Conservation (phyloP, 805 yeast genomes). For the Candida vaughaniae region DNA sequence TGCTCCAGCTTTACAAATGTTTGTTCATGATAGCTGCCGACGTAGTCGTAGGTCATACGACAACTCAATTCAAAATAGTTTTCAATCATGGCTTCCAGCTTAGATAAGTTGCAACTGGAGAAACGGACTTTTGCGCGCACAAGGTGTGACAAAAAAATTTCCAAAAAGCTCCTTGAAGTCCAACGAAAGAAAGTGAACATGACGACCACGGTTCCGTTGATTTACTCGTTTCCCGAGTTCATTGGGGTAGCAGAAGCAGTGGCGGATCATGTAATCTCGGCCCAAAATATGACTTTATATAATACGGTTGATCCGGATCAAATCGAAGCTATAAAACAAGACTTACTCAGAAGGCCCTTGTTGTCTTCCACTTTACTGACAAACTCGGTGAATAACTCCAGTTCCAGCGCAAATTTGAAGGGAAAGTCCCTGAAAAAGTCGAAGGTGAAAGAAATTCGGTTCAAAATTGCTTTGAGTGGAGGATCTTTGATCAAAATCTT, state of each 20-base stretch:
- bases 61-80: constrained; percentile 23
- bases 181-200: too few species aligned
- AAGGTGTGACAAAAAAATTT: neutral
- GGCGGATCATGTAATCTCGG: constrained; percentile 88
- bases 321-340: constrained; percentile 32
- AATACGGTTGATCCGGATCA: constrained; percentile 36
- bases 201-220: constrained; percentile 93
- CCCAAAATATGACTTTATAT: constrained; percentile 73
- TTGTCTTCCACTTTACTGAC: constrained; percentile 11
- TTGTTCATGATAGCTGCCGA: constrained; percentile 13
- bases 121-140: neutral
- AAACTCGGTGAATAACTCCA: constrained; percentile 8
- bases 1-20: constrained; percentile 4
- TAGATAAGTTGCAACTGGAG: too few species aligned
- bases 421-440: constrained; percentile 33
- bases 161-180: too few species aligned
- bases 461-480: constrained; percentile 89
- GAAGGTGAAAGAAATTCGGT: constrained; percentile 64
- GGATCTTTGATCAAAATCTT: constrained; percentile 88
- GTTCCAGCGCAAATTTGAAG: neutral
- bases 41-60: constrained; percentile 19
- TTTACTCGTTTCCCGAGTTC: constrained; percentile 89
- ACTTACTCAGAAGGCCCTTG: constrained; percentile 15
- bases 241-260: constrained; percentile 94
- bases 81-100: constrained; percentile 16